Evolutionary conservation across 495 filamentous ascomycete species (phyloP).

Genomic region (Cercophora newfieldiana): DNA sequence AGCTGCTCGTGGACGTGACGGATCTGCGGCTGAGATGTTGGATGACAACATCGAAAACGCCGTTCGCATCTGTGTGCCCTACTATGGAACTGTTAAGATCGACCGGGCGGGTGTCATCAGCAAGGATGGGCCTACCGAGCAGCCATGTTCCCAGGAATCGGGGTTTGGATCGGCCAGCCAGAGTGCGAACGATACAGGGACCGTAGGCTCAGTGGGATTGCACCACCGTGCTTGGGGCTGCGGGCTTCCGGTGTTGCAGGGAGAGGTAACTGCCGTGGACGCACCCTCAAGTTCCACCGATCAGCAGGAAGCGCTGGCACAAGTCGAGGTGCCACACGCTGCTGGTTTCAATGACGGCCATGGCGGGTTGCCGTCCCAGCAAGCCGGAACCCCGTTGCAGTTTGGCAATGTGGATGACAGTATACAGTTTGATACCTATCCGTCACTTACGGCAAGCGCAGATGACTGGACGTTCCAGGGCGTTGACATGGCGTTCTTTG

Average conservation of each 20-base stretch:
- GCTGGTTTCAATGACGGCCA: too few relatives aligned
- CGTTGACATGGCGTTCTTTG: conserved; percentile 24
- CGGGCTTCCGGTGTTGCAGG: not conserved
- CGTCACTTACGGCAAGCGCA: conserved; percentile 10
- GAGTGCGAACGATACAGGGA: not conserved
- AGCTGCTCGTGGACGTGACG: conserved; percentile 21
- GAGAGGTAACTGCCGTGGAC: not conserved
- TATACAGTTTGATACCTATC: conserved; percentile 13
- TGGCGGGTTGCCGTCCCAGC: not conserved
- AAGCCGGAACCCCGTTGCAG: not conserved
- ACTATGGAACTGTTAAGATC: not conserved
- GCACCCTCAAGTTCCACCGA: not conserved
- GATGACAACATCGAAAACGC: not conserved
- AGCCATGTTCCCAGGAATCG: not conserved
- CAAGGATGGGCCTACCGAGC: not conserved
- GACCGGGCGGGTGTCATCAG: not conserved
- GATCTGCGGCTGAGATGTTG: conserved; percentile 10
- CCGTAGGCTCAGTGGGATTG: not conserved
- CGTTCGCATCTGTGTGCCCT: not conserved
- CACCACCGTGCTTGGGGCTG: not conserved
- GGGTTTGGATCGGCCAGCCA: not conserved
- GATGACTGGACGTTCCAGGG: conserved; percentile 27
- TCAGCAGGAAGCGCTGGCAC: not conserved
- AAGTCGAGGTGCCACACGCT: too few relatives aligned
- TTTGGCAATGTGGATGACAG: not conserved